Base-by-base conservation (phyloP, 176 grass and related monocot genomes). In the Aegilops longissima region DNA sequence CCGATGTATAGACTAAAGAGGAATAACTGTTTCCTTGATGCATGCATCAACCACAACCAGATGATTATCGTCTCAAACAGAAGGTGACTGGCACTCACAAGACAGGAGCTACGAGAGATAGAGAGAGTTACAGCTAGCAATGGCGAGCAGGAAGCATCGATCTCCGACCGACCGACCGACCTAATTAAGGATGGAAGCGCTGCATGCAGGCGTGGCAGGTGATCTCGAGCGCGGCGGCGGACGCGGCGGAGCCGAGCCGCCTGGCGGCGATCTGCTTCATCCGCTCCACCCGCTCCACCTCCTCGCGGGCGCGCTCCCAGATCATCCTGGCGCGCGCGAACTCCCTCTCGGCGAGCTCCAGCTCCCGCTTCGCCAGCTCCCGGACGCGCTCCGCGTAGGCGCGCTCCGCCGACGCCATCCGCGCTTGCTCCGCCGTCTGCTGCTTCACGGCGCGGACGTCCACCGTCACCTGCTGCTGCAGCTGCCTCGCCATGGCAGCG, bases 201-300 rank as follows among this genome's bases (percentile, higher is more conserved):
- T 97, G 97, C 89, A 90, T 92, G 80, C 97, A 99, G 90, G 94
- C 82, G 65, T 94, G 90, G 88, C 97, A 99, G 83, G 97, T 95
- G 92, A 99, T 99, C 92, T 97, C 97, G 39, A 96, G 79, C 82
- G 88, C 90, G 35, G 97, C 76, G 9, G 90, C 66, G 45, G 89
- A 86, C 27, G 89, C 90, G 62, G 95, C 78, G 21, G 91, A 58
- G 47, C 83, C 87, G 54, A 93, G 90, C 62, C 92, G 88, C 24
- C 92, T 58, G 2, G 92, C 88, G 30, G 88, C 88, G 72, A 96
- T 90, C 77, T 94, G 92, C 88, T 99, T 99, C 92, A 99, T 94
- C 77, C 94, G 91, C 87, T 99, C 97, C 58, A 97, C 97, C 47
- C 87, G 88, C 90, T 94, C 90, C 84, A 97, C 92, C 89, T 99